A percentile compares a stretch with the other conserved stretches of the same genome.
phyloP scores from a whole-genome alignment of 2,329 filamentous ascomycete species.

The Byssoonygena ceratinophila region DNA sequence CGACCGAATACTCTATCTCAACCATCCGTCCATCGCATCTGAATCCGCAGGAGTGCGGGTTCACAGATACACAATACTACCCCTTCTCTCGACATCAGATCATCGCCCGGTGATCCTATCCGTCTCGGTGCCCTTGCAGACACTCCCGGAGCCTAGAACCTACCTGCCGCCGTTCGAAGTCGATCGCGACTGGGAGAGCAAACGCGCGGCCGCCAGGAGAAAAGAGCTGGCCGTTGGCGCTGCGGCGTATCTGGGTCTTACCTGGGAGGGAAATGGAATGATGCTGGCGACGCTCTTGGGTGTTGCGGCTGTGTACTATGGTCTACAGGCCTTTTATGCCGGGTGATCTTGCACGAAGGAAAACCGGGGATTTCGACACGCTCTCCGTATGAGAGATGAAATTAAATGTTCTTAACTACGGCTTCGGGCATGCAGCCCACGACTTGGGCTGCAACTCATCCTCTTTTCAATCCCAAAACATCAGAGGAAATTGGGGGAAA shows the following conservation, averaged over 20 bases:
- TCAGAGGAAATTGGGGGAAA: no score
- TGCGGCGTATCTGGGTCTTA: slow-evolving; percentile 44
- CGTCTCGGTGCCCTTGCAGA: slow-evolving; percentile 51
- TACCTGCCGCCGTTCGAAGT: slow-evolving; percentile 46
- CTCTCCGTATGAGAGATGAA: no score
- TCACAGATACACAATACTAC: slow-evolving; percentile 60
- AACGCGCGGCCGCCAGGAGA: slow-evolving; percentile 44
- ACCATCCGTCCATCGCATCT: slow-evolving; percentile 46
- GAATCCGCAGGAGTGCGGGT: slow-evolving; percentile 39
- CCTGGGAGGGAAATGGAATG: slow-evolving; percentile 38
- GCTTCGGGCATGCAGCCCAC: no score
- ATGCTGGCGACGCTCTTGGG: slow-evolving; percentile 32
- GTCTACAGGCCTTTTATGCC: slow-evolving; percentile 22
- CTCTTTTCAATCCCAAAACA: no score
- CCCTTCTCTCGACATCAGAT: slow-evolving; percentile 71
- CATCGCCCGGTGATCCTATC: slow-evolving; percentile 74
- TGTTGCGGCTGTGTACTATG: slow-evolving; percentile 33
- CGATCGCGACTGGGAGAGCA: slow-evolving; percentile 46
- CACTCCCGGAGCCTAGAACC: slow-evolving; percentile 26
- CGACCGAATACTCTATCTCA: slow-evolving; percentile 74
- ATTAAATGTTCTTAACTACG: no score
- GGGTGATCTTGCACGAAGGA: no score
- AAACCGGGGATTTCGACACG: no score
- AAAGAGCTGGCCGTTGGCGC: slow-evolving; percentile 52
- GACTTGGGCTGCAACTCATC: no score